Base-by-base conservation (phyloP, 495 filamentous ascomycete species). In the Cercophora scortea region DNA sequence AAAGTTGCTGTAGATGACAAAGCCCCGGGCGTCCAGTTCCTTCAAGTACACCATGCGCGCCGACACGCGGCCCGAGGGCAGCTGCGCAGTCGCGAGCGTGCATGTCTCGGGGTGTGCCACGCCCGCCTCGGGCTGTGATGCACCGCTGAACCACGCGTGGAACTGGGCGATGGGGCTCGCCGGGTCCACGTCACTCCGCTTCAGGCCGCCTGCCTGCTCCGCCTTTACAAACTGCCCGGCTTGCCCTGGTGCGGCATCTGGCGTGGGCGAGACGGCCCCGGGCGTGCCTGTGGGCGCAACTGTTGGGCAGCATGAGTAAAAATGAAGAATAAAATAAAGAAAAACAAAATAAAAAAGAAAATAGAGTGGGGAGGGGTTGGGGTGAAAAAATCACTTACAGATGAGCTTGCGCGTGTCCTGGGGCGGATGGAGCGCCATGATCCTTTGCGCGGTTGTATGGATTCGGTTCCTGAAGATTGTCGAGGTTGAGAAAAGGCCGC, bases 1-100 rank as follows among this genome's bases (percentile, higher is more conserved):
- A 77, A 88, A 94, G 66, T 97, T 98, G 58, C 81, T 87, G 71
- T 97, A 98, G 11, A 97, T 76, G 25, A 96, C 88, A 68, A 95
- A 98, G 11, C 90, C 91, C 5, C 73, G 70, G 32, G 78, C 68
- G 63, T 89, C 86, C 19, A 89, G 78, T 66, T 90, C 86, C 64
- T 98, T 98, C 33, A 98, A 75, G 68, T 97, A 97, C 49, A 98
- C 89, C 53, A 86, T 78, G 44, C 93, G 87, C 9, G 87, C 81
- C 53, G 85, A 89, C 38, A 96, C 84, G 33, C 85, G 82, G 49
- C 93, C 93, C 0, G 83, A 87, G 16, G 91, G 93, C 5, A 97
- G 75, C n/a, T 73, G 72, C 1, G 93, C 90, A 7, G 92, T 97
- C 11, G 93, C 85, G 0, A 97, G 73, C 15, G 81, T 86, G 55